A percentile compares a stretch with the other conserved stretches of the same genome.
These are phyloP conservation scores for Orbilia oligospora DNA, from an alignment of 2,329 filamentous ascomycete genomes.

Conservation along the genomic window DNA sequence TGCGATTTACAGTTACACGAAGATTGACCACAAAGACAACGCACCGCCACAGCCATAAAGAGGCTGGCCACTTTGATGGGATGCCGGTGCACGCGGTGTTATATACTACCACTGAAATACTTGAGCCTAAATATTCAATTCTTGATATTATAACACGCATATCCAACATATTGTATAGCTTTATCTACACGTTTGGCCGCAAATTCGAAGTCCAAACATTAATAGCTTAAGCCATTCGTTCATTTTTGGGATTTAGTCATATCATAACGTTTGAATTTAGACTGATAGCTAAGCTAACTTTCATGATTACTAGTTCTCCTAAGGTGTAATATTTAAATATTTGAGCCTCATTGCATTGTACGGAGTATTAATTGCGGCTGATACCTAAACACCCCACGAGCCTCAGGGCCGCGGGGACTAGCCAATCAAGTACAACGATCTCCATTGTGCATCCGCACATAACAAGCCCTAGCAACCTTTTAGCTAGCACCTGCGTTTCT, in stretches of 20 bases:
- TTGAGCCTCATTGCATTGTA: not conserved
- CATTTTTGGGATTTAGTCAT: too few species aligned
- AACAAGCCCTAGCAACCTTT: not conserved
- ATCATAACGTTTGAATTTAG: too few species aligned
- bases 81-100: too few species aligned
- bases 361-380: not conserved
- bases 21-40: constrained; percentile 7
- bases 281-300: not conserved
- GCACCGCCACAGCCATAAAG: not conserved
- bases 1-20: constrained; percentile 11
- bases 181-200: too few species aligned
- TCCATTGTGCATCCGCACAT: not conserved
- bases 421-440: not conserved
- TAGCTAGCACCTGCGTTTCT: not conserved
- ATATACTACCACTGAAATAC: too few species aligned
- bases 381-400: not conserved
- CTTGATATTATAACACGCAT: too few species aligned
- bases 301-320: not conserved
- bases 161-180: too few species aligned
- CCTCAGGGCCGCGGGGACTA: not conserved
- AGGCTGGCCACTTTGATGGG: not conserved
- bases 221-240: too few species aligned
- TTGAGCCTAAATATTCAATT: too few species aligned
- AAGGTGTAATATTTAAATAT: not conserved
- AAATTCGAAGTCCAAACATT: too few species aligned